Evolutionary conservation across 805 yeast species (phyloP), one percentile per base, ranked within the genome.

Genomic region (Zygosaccharomyces bailii): DNA sequence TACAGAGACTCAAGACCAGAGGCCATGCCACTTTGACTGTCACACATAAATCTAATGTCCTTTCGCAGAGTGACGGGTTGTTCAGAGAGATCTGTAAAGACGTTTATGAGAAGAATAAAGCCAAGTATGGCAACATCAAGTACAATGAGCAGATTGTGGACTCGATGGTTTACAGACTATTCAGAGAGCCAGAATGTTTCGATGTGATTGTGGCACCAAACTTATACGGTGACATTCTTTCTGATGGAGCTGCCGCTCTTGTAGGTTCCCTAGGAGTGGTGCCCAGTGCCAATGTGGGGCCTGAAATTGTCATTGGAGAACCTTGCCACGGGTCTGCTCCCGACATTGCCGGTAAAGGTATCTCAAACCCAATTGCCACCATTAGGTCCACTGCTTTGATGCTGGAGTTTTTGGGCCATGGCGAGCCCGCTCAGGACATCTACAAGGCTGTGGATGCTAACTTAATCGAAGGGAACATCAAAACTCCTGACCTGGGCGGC

Each of bases 301-400:
- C 89, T 65, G 71, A 76, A 65, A 91, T 93, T 64, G 97, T 95
- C 52, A 88, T 93, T 64, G 99, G 99, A 66, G 99, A 93, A 73
- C 99, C 99, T 64, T 90, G 97, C 66, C 99, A 93, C 71, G 99
- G 99, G 50, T 86, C 96, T 45, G 99, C 99, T 44, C 99, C 99
- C 45, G 99, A 93, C 68, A 93, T 93, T 55, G 96, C 90, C 66
- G 99, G 99, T 58, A 82, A 78, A 69, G 93, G 93, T 59, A 86
- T 88, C 58, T 79, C 96, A 42, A 91, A 91, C 78, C 99, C 99
- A 54, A 82, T 93, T 61, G 99, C 99, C 45, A 93, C 99, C 41
- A 91, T 93, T 65, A 84, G 99, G 73, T 93, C 99, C 23, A 83
- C 97, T 47, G 99, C 98, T 45, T 76, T 93, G 66, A 84, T 93